Conservation (phyloP, 352 stramenopile genomes). For the Salisapilia sapeloensis region DNA sequence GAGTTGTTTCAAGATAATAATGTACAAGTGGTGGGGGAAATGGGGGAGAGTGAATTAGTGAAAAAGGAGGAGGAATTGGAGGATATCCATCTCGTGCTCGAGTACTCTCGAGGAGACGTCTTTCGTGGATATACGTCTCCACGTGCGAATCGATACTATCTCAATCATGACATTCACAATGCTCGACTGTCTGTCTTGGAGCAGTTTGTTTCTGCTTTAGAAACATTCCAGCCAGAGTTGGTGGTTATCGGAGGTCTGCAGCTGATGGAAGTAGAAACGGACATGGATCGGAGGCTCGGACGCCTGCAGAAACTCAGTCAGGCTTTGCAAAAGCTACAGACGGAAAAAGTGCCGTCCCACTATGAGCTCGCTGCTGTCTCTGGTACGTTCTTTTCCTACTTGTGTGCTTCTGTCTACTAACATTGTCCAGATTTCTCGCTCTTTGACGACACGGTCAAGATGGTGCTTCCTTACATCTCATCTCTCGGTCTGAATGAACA, state of each 20-base stretch:
- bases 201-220: slow-evolving; percentile 44
- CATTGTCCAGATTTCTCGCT: slow-evolving; percentile 39
- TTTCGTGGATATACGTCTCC: slow-evolving; percentile 45
- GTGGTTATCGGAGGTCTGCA: slow-evolving; percentile 72
- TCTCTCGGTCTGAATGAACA: slow-evolving; percentile 75
- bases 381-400: slow-evolving; percentile 7
- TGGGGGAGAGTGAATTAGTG: too few species aligned
- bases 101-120: slow-evolving; percentile 47
- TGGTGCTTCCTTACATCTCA: slow-evolving; percentile 62
- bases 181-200: slow-evolving; percentile 59
- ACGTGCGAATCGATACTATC: slow-evolving; percentile 68
- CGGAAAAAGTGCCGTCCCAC: slow-evolving; percentile 39
- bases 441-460: slow-evolving; percentile 62
- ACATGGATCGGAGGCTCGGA: slow-evolving; percentile 24
- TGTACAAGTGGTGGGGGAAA: slow-evolving; percentile 46
- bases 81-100: slow-evolving; percentile 66
- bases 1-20: slow-evolving; percentile 36
- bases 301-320: slow-evolving; percentile 44
- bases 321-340: slow-evolving; percentile 51
- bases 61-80: slow-evolving; percentile 44
- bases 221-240: slow-evolving; percentile 39
- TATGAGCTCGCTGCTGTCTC: slow-evolving; percentile 76
- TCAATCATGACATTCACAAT: slow-evolving; percentile 80
- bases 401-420: neutral
- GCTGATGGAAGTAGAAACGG: slow-evolving; percentile 69